Evolutionary conservation across 1,284 basidiomycete species (phyloP).

Genomic region (Neotropicomus parvogracilis): DNA sequence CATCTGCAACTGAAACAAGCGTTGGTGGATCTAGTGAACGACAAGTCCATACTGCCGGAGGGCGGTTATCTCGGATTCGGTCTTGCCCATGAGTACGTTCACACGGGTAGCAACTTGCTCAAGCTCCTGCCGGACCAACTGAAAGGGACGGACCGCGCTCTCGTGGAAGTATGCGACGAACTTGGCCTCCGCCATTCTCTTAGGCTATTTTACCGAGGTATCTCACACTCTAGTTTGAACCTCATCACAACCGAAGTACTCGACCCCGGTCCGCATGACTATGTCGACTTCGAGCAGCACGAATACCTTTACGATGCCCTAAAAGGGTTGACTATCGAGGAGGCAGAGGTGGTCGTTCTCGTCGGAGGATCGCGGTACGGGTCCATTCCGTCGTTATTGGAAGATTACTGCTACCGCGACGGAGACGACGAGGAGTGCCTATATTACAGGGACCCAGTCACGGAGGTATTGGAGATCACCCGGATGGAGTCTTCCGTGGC

Average conservation of each 20-base stretch:
- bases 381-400: neutral
- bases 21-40: slow-evolving; percentile 32
- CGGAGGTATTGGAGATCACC: slow-evolving; percentile 12
- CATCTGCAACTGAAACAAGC: slow-evolving; percentile 2
- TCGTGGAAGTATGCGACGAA: slow-evolving; percentile 20
- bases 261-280: too few relatives aligned
- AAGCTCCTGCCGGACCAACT: slow-evolving; percentile 5
- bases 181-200: slow-evolving; percentile 4
- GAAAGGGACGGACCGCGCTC: slow-evolving; percentile 37
- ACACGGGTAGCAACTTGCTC: neutral
- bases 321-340: slow-evolving; percentile 16
- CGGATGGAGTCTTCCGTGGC: slow-evolving; percentile 9
- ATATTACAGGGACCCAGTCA: slow-evolving; percentile 5
- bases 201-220: neutral
- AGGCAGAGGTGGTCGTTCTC: slow-evolving; percentile 6
- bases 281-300: too few relatives aligned
- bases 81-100: slow-evolving; percentile 3
- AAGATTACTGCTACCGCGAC: neutral
- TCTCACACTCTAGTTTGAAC: neutral
- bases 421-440: neutral
- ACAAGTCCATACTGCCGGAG: neutral
- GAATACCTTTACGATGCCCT: neutral
- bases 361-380: neutral
- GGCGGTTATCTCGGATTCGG: slow-evolving; percentile 3
- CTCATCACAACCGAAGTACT: slow-evolving; percentile 20